Evolutionary conservation across 2,329 filamentous ascomycete genomes (phyloP).

Genomic region (Microsporum ferrugineum): DNA sequence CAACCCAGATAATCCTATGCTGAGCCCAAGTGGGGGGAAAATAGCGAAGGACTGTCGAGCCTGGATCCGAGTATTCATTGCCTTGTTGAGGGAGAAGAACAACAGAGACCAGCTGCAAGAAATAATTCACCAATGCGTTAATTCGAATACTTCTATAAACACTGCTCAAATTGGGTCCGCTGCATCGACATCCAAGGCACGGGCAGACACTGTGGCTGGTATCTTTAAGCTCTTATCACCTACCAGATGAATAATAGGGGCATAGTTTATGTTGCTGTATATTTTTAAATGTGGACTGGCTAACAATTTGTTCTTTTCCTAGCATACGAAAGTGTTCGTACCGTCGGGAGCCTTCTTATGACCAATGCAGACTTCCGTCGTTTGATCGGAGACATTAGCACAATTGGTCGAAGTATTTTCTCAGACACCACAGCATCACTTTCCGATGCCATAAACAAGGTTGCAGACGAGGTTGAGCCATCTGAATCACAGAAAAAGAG

Average conservation of each 20-base stretch:
- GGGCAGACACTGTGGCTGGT: slow-evolving; percentile 62
- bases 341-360: slow-evolving; percentile 70
- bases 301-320: not conserved
- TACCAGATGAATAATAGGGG: not conserved
- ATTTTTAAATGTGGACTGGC: not conserved
- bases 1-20: slow-evolving; percentile 59
- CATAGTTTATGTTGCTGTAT: not conserved
- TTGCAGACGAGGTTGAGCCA: slow-evolving; percentile 61
- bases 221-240: slow-evolving; percentile 13
- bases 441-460: slow-evolving; percentile 61
- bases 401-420: slow-evolving; percentile 72
- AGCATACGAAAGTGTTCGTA: slow-evolving; percentile 74
- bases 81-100: slow-evolving; percentile 76
- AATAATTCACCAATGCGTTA: slow-evolving; percentile 72
- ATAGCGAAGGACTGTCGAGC: slow-evolving; percentile 60
- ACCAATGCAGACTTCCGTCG: slow-evolving; percentile 84
- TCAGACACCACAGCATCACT: slow-evolving; percentile 72
- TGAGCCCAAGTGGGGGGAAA: slow-evolving; percentile 66
- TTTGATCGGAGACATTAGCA: slow-evolving; percentile 68
- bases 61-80: slow-evolving; percentile 68
- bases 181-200: slow-evolving; percentile 52
- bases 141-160: slow-evolving; percentile 60
- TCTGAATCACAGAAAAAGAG: slow-evolving; percentile 47
- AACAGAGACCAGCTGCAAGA: slow-evolving; percentile 76
- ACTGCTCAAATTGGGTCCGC: slow-evolving; percentile 50